Evolutionary conservation across 805 yeast species (phyloP).

Genomic region (Debaryomyces maramus): DNA sequence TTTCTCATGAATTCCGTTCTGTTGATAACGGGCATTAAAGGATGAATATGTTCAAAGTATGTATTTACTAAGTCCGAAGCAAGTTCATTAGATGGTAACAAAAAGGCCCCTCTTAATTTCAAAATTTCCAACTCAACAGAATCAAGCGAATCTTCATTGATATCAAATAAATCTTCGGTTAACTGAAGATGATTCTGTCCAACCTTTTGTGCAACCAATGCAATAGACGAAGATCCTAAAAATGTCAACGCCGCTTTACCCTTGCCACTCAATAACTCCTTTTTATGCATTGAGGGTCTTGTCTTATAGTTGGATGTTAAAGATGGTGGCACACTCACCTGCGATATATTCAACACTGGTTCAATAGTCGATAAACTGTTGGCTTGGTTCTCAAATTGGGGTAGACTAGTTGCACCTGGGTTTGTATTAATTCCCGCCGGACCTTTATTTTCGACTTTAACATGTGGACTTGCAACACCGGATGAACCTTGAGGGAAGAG

Average conservation of each 20-base stretch:
- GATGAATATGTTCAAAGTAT: conserved; percentile 66
- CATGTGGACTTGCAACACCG: not conserved
- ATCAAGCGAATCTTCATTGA: conserved; percentile 39
- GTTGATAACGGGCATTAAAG: conserved; percentile 67
- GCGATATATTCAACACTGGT: conserved; percentile 43
- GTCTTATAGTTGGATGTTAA: conserved; percentile 41
- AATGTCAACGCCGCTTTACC: conserved; percentile 42
- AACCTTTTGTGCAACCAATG: conserved; percentile 45
- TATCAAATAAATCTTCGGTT: conserved; percentile 40
- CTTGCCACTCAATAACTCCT: conserved; percentile 27
- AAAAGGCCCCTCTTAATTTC: conserved; percentile 66
- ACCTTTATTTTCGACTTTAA: not conserved
- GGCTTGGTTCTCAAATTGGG: not conserved
- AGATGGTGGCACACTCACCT: conserved; percentile 44
- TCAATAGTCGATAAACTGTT: conserved; percentile 19
- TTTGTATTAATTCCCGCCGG: not conserved
- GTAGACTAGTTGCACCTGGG: not conserved
- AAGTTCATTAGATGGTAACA: conserved; percentile 59
- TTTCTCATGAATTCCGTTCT: conserved; percentile 58
- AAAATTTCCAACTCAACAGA: conserved; percentile 66
- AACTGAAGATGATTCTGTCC: conserved; percentile 50
- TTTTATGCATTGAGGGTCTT: conserved; percentile 39
- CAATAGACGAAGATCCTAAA: conserved; percentile 54
- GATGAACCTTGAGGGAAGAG: conserved; percentile 1
- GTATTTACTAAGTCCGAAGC: conserved; percentile 59